Percentiles rank a stretch among this genome's conserved stretches.
Evolutionary conservation across 441 rosid species (phyloP).

Genomic region (Bocquillonia castaneifolia): DNA sequence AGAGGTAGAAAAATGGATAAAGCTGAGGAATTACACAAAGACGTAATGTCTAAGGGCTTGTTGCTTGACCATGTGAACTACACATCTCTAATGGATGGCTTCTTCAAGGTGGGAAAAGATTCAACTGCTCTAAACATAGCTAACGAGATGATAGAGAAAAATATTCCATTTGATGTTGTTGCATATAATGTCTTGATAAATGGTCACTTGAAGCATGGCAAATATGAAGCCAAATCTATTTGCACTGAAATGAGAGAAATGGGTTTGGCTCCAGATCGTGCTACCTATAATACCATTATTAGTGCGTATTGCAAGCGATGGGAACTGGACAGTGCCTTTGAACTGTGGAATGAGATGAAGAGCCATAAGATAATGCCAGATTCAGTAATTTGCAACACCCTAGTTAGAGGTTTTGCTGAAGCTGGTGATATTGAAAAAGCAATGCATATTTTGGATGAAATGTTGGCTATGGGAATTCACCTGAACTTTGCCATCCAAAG

Average conservation of each 20-base stretch:
- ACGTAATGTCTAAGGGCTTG: conserved; percentile 52
- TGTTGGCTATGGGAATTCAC: conserved; percentile 41
- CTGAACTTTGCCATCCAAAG: conserved; percentile 52
- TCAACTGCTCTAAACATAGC: conserved; percentile 58
- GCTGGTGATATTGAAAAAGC: conserved; percentile 53
- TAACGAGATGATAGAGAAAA: conserved; percentile 66
- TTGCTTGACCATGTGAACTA: conserved; percentile 68
- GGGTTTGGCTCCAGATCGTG: conserved; percentile 63
- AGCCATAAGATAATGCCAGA: conserved; percentile 48
- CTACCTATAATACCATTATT: conserved; percentile 75
- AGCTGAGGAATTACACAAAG: conserved; percentile 44
- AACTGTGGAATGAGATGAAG: conserved; percentile 76
- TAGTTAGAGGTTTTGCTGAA: conserved; percentile 49
- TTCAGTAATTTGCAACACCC: conserved; percentile 59
- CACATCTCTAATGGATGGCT: conserved; percentile 90
- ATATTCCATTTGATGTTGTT: conserved; percentile 64
- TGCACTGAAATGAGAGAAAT: conserved; percentile 57
- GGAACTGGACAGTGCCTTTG: conserved; percentile 45
- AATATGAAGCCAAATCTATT: conserved; percentile 49
- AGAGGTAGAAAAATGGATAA: conserved; percentile 55
- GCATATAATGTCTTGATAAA: conserved; percentile 73
- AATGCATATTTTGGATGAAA: conserved; percentile 47
- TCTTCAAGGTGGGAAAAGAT: conserved; percentile 71
- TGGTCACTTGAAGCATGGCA: conserved; percentile 60
- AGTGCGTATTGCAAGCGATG: conserved; percentile 56